Evolutionary conservation across 768 basidiomycete genomes (phyloP).

Genomic region (Suillus subalutaceus): DNA sequence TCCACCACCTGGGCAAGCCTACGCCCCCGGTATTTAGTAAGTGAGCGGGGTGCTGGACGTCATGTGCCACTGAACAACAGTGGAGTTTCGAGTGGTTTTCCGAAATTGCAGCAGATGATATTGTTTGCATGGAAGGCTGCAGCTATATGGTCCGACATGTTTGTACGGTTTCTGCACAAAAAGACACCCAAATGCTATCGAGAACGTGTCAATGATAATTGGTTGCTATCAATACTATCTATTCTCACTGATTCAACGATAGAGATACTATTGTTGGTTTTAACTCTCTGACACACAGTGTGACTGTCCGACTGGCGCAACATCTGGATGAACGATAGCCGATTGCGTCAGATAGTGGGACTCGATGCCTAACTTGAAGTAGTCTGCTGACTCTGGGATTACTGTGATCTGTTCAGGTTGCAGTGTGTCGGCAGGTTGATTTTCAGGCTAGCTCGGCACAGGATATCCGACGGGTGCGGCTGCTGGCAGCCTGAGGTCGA

Average conservation of each 20-base stretch:
- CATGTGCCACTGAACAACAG: background rate
- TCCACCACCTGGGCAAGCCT: background rate
- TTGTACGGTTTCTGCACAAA: background rate
- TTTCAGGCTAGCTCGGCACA: background rate
- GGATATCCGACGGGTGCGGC: background rate
- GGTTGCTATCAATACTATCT: background rate
- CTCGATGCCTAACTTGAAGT: background rate
- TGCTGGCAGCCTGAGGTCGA: background rate
- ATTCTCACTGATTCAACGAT: background rate
- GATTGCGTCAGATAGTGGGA: background rate
- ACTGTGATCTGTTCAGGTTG: background rate
- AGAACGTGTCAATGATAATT: background rate
- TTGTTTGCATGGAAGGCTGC: background rate
- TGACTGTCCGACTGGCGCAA: background rate
- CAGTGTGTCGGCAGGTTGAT: background rate
- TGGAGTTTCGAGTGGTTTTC: background rate
- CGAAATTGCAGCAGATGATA: background rate
- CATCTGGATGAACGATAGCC: background rate
- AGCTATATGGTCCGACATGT: background rate
- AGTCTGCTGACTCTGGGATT: background rate
- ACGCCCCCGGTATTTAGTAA: background rate
- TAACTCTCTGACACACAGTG: background rate
- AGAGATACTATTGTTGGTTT: background rate
- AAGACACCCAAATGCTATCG: background rate
- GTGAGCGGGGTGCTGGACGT: background rate